phyloP scores from a whole-genome alignment of 495 filamentous ascomycete species.

The Platismatia glauca region DNA sequence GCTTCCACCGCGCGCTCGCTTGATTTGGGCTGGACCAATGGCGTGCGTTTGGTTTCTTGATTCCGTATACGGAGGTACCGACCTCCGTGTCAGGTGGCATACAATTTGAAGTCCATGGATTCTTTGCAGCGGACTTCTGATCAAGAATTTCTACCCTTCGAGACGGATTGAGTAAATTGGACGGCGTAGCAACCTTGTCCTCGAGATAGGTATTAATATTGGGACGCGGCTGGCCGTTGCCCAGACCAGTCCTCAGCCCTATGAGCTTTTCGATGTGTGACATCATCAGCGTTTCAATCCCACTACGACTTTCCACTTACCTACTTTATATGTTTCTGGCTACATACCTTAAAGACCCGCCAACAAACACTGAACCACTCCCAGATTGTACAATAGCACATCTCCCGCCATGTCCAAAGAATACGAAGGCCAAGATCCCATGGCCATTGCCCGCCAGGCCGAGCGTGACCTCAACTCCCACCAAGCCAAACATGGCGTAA shows the following conservation, averaged over 20 bases:
- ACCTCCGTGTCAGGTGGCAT: too few species aligned
- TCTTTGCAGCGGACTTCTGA: neutral
- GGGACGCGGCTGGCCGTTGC: too few species aligned
- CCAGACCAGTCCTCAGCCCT: neutral
- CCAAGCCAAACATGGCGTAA: conserved; percentile 35
- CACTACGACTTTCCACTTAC: neutral
- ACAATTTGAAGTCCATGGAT: too few species aligned
- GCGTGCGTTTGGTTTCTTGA: too few species aligned
- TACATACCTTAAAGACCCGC: neutral
- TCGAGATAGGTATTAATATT: too few species aligned
- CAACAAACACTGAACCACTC: neutral
- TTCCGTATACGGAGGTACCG: too few species aligned
- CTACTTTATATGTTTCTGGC: neutral
- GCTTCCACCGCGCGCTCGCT: too few species aligned
- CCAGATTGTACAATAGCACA: neutral
- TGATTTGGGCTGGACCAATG: too few species aligned
- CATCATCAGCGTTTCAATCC: neutral
- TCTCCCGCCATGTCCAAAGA: conserved; percentile 26
- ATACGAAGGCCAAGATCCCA: conserved; percentile 33
- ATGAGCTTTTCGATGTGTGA: neutral
- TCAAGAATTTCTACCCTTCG: too few species aligned
- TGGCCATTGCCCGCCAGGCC: conserved; percentile 36
- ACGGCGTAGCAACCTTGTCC: too few species aligned
- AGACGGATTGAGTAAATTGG: too few species aligned
- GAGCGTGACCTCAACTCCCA: conserved; percentile 42